Conservation (phyloP, 1,284 basidiomycete genomes). For the Vanrija pseudolonga region DNA sequence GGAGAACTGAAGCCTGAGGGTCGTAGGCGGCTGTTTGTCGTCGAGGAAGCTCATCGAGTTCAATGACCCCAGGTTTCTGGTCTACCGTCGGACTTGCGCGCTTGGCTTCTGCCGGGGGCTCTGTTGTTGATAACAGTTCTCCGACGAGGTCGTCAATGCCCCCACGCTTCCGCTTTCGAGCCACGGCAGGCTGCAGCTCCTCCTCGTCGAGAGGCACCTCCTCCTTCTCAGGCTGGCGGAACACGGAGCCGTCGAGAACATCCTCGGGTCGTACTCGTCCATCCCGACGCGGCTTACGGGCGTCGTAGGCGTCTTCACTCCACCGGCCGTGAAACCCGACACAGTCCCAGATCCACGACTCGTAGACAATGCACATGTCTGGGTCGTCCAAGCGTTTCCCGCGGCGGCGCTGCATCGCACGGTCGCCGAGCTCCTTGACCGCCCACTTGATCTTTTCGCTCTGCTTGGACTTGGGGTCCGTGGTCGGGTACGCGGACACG, state of each 20-base stretch:
- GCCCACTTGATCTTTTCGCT: slow-evolving; percentile 47
- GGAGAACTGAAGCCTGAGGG: too few relatives aligned
- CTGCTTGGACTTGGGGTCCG: slow-evolving; percentile 24
- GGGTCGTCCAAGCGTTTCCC: slow-evolving; percentile 28
- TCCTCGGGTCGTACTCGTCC: slow-evolving; percentile 28
- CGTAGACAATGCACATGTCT: slow-evolving; percentile 42
- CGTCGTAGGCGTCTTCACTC: slow-evolving; percentile 45
- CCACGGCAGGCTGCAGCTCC: slow-evolving; percentile 26
- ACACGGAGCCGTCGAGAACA: slow-evolving; percentile 27
- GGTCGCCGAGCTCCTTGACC: slow-evolving; percentile 28
- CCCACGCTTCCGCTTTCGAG: slow-evolving; percentile 32
- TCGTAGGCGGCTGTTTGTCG: slow-evolving; percentile 7
- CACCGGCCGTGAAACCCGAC: slow-evolving; percentile 41
- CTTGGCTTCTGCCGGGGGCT: background rate
- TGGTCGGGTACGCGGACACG: slow-evolving; percentile 35
- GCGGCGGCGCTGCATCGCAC: slow-evolving; percentile 26
- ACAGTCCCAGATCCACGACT: slow-evolving; percentile 50
- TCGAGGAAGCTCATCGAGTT: background rate
- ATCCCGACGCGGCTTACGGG: slow-evolving; percentile 29
- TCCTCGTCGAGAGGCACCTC: slow-evolving; percentile 14
- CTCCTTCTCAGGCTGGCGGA: slow-evolving; percentile 2
- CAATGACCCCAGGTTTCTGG: background rate
- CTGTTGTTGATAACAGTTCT: slow-evolving; percentile 32
- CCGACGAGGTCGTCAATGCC: slow-evolving; percentile 29
- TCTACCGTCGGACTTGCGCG: background rate